Base-by-base conservation (phyloP, 2,329 filamentous ascomycete genomes). In the Cordyceps cateniannulata region DNA sequence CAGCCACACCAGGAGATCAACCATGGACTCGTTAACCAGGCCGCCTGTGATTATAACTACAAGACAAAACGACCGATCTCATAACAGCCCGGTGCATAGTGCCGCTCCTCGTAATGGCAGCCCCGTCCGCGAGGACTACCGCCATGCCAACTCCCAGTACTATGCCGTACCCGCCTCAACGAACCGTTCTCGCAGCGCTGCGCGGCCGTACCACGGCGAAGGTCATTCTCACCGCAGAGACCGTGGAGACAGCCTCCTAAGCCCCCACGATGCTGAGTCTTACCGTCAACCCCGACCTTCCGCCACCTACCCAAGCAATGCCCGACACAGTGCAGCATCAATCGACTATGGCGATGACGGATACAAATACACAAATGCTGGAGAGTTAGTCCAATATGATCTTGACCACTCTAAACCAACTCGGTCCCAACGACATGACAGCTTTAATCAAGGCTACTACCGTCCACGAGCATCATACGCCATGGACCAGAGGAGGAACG, bases 321-420 rank as follows among this genome's bases (percentile, higher is more conserved):
- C 76, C 1, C 77, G 77, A 50, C 78, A 79, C 61, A 72, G 74
- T 62, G 73, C 73, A 16, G 72, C 74, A 61, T 71, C 76, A 9
- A 73, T 81, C 49, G 80, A 83, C 64, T 85, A 84, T 63, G 82
- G 81, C 14, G 81, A 83, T 32, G 81, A 85, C 51, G 84, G 81
- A 9, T 87, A 83, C 66, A 82, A 85, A 66, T 87, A 87, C 66
- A 87, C 85, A 9, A 86, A 84, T 62, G 83, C 84, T 16, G 79
- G 82, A 63, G 84, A 87, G 59, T 69, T 88, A 55, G 84, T 81
- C 40, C 77, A 81, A 55, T 87, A 87, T 65, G 85, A 87, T 68
- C 72, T 87, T 29, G 81, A 84, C 61, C 78, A 85, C 61, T 73
- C 77, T 32, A 75, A 73, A 29, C 75, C 76, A 5, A 69, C 75